Percentiles rank a stretch among this genome's conserved stretches.
These are phyloP conservation scores for Peniophora sp. DNA, from an alignment of 1,284 basidiomycete genomes.

Conservation along the genomic window DNA sequence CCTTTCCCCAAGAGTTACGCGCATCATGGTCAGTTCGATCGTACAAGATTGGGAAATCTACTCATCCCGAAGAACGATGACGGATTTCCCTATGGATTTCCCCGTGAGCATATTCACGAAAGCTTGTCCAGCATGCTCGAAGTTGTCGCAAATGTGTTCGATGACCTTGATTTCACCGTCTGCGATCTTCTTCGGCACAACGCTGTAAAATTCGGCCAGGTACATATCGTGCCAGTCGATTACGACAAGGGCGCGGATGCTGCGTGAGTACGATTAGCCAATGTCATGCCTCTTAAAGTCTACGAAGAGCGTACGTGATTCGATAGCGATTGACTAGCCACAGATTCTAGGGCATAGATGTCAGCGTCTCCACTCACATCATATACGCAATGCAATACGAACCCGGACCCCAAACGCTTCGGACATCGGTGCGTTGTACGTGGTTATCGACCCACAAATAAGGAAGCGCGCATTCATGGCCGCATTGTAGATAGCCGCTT, in stretches of 20 bases:
- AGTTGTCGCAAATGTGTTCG: conserved; percentile 25
- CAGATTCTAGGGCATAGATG: neutral
- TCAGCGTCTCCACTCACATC: no score
- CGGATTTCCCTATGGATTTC: neutral
- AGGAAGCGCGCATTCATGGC: conserved; percentile 1
- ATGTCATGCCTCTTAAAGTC: neutral
- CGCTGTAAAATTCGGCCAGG: conserved; percentile 20
- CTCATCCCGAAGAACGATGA: conserved; percentile 4
- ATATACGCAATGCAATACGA: neutral
- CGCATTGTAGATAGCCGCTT: conserved; percentile 19
- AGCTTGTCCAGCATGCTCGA: conserved; percentile 24
- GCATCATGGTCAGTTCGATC: no score
- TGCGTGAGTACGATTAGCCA: neutral
- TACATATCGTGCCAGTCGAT: conserved; percentile 20
- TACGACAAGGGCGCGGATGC: conserved; percentile 4
- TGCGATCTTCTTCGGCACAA: conserved; percentile 6
- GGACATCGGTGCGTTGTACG: neutral
- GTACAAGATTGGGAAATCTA: no score
- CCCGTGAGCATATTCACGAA: conserved; percentile 29
- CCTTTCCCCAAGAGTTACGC: no score
- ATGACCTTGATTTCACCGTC: conserved; percentile 35
- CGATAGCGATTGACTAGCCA: conserved; percentile 3
- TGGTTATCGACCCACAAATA: neutral
- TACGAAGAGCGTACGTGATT: neutral
- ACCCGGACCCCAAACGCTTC: neutral